Evolutionary conservation across 768 basidiomycete genomes (phyloP).

Genomic region (Kwoniella dejecticola): DNA sequence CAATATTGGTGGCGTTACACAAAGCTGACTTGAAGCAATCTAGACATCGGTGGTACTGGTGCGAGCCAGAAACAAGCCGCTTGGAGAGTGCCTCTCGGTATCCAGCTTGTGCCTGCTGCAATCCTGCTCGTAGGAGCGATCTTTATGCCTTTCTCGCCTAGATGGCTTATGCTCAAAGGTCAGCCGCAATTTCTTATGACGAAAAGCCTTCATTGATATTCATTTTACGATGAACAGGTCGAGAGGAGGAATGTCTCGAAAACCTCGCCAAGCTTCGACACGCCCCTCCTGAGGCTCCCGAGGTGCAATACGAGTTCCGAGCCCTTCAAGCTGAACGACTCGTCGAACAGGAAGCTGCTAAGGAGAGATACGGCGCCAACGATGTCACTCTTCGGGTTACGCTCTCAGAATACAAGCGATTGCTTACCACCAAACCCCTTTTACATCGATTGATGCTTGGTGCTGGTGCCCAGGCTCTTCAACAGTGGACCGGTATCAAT

Average conservation of each 20-base stretch:
- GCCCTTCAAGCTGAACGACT: constrained; percentile 69
- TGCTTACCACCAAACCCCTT: constrained; percentile 61
- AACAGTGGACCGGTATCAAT: constrained; percentile 69
- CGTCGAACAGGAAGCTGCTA: constrained; percentile 72
- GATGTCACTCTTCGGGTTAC: constrained; percentile 64
- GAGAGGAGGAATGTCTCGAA: constrained; percentile 70
- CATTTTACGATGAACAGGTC: constrained; percentile 55
- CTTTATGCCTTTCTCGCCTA: constrained; percentile 78
- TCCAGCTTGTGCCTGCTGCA: constrained; percentile 74
- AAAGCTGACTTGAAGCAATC: not conserved
- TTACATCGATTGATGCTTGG: constrained; percentile 63
- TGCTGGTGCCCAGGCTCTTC: constrained; percentile 74
- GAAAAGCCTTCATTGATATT: not conserved
- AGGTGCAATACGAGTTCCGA: constrained; percentile 62
- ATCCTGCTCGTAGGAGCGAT: constrained; percentile 70
- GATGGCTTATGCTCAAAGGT: constrained; percentile 66
- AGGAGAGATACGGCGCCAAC: constrained; percentile 53
- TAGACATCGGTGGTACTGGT: constrained; percentile 55
- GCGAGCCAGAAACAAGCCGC: constrained; percentile 66
- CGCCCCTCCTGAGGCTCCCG: constrained; percentile 63
- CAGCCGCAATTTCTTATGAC: constrained; percentile 1
- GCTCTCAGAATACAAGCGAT: constrained; percentile 64
- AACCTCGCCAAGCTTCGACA: constrained; percentile 67
- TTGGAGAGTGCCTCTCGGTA: constrained; percentile 73
- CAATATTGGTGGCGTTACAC: not conserved